Base-by-base conservation (phyloP, 805 yeast species). In the Candida caryicola region DNA sequence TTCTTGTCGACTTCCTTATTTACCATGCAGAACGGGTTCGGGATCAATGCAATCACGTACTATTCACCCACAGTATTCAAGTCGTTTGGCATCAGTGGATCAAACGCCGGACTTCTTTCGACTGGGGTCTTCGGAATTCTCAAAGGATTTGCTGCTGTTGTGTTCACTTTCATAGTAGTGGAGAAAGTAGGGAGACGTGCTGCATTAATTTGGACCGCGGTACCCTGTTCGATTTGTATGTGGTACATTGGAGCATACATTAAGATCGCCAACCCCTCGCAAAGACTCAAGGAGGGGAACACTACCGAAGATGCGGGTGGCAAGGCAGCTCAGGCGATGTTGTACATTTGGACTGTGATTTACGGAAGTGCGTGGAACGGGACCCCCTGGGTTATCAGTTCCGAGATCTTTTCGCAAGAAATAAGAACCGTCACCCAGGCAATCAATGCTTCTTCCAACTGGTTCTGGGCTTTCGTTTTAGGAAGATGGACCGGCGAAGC, bases 51-150 rank as follows among this genome's bases (percentile, higher is more conserved):
- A 28, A 62, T 74, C 36, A 73, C 69, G 31, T 76, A 76, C 51
- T 76, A 75, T 51, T 72, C 79, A n/a, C 78, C 78, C 17, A 63
- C 69, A 7, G 62, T 76, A 30, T 73, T 76, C 55, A 58, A 66
- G 43, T 63, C 76, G 3, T 61, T 76, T 40, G 81, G 81, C 13
- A 64, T 76, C 14, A 52, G 53, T 23, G 74, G 77, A 1, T 52
- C 68, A 5, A 60, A 68, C 33, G 68, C 77, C 1, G 67, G 71
- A 2, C 60, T 76, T 31, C 62, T 72, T 14, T 72, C 80, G 3
- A 74, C 79, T 5, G 81, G 81, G 36, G 57, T 75, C 37, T 74
- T 74, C 52, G 81, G 81, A 19, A 57, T 74, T 26, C 57, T 74
- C 32, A 75, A 75, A 45, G 71, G 66, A 12, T 58, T 59, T n/a